A percentile compares a stretch with the other conserved stretches of the same genome.
phyloP scores from a whole-genome alignment of 2,329 filamentous ascomycete genomes.

The Fusarium tuaranense region DNA sequence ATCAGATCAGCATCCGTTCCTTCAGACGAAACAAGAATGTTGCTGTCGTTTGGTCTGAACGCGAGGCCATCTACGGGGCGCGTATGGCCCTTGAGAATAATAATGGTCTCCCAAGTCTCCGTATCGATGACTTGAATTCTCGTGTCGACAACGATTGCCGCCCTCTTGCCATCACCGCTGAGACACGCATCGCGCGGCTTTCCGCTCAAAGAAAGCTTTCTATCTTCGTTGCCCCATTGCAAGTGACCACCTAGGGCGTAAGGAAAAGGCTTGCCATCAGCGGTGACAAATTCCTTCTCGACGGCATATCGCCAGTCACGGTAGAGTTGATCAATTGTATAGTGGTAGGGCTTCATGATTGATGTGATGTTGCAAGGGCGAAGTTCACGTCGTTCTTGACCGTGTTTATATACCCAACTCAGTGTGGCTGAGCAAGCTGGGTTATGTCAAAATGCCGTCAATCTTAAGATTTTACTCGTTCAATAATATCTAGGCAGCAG shows the following conservation, averaged over 20 bases:
- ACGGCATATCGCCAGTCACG: slow-evolving; percentile 27
- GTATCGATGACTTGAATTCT: slow-evolving; percentile 22
- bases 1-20: background rate
- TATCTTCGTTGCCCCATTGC: slow-evolving; percentile 19
- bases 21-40: slow-evolving; percentile 8
- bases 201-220: background rate
- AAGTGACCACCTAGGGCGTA: slow-evolving; percentile 11
- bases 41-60: slow-evolving; percentile 7
- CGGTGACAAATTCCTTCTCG: slow-evolving; percentile 14
- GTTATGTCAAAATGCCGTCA: background rate
- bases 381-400: background rate
- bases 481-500: background rate
- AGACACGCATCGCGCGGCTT: slow-evolving; percentile 4
- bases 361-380: background rate
- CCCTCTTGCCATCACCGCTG: background rate
- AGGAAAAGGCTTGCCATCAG: slow-evolving; percentile 1
- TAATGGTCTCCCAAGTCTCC: background rate
- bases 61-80: background rate
- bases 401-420: background rate
- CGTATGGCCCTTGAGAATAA: slow-evolving; percentile 20
- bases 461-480: background rate
- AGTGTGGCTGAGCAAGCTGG: background rate
- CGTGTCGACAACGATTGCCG: slow-evolving; percentile 9
- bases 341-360: background rate
- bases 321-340: slow-evolving; percentile 14